phyloP scores from a whole-genome alignment of 768 basidiomycete species.

The Exidia glandulosa region DNA sequence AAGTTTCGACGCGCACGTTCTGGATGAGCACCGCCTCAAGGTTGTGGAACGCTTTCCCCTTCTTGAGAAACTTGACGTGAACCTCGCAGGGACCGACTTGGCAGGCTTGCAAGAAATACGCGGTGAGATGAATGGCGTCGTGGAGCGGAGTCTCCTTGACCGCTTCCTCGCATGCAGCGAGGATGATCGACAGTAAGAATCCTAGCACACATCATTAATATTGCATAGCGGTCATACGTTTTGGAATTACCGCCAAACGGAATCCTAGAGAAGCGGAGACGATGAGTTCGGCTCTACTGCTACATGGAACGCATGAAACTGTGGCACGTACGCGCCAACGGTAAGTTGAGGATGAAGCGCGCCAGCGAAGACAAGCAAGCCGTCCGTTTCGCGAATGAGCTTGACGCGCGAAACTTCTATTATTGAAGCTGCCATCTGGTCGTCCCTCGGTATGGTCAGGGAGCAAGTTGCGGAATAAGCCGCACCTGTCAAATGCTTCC shows the following conservation, averaged over 20 bases:
- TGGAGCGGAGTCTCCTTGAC: slow-evolving; percentile 26
- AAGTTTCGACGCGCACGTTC: slow-evolving; percentile 24
- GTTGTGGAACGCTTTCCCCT: slow-evolving; percentile 44
- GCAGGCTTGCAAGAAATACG: slow-evolving; percentile 44
- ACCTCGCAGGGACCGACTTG: slow-evolving; percentile 33
- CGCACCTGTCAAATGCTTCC: not conserved
- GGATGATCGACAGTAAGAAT: not conserved
- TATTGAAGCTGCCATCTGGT: not conserved
- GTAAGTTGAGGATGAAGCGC: not conserved
- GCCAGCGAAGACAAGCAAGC: not conserved
- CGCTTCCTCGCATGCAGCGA: not conserved
- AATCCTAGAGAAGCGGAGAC: not conserved
- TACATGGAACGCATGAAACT: not conserved
- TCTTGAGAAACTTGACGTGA: slow-evolving; percentile 35
- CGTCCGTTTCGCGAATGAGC: not conserved
- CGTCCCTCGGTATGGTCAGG: not conserved
- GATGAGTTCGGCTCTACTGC: not conserved
- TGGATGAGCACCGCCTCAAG: slow-evolving; percentile 50
- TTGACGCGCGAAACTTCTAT: not conserved
- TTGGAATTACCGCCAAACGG: not conserved
- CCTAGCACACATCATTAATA: not conserved
- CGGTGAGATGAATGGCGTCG: slow-evolving; percentile 51
- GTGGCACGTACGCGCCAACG: not conserved
- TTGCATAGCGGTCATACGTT: not conserved
- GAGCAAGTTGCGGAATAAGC: not conserved